phyloP scores from a whole-genome alignment of 2,329 filamentous ascomycete species.

The Colletotrichum magnum region DNA sequence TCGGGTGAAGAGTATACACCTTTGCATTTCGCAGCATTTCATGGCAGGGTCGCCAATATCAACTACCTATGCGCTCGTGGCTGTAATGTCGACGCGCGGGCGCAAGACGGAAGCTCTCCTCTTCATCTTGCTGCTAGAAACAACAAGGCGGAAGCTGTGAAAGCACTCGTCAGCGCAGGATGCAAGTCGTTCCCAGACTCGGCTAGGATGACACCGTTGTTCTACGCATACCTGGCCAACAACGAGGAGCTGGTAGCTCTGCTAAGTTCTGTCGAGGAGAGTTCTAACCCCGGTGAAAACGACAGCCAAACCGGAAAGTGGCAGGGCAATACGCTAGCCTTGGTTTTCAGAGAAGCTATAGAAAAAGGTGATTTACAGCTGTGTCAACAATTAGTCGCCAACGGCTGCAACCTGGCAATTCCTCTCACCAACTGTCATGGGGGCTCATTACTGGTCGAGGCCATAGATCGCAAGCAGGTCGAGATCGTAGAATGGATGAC shows the following conservation, averaged over 20 bases:
- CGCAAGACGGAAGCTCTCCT: neutral
- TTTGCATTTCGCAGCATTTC: neutral
- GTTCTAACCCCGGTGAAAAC: neutral
- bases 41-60: neutral
- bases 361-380: neutral
- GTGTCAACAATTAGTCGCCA: neutral
- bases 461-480: neutral
- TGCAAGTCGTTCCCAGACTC: neutral
- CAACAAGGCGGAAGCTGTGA: neutral
- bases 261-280: neutral
- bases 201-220: neutral
- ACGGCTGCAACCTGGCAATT: neutral
- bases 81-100: neutral
- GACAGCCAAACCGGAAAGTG: too few relatives aligned
- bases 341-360: neutral
- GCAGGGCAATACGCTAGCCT: neutral
- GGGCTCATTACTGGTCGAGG: neutral
- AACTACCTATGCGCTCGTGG: neutral
- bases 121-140: slow-evolving; percentile 3
- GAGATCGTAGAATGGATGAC: neutral
- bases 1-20: neutral
- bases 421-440: neutral
- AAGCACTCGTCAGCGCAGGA: neutral
- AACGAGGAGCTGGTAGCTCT: neutral
- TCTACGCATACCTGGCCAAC: neutral